Evolutionary conservation across 1,139 yeast genomes (phyloP).

Genomic region (Kurtzmaniella quercitrusa): DNA sequence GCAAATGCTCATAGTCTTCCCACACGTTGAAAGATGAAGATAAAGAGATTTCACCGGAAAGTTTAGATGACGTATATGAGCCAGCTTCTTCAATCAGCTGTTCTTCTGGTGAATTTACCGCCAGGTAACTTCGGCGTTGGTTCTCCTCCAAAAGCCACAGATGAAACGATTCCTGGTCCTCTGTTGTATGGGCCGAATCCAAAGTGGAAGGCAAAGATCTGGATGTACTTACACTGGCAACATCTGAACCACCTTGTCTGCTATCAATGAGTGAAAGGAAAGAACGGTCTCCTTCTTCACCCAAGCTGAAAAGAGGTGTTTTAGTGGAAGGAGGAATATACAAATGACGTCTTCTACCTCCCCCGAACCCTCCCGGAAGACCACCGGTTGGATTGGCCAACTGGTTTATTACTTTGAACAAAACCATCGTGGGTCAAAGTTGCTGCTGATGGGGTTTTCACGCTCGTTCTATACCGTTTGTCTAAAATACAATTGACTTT

Average conservation of each 20-base stretch:
- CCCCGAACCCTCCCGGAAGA: conserved; percentile 24
- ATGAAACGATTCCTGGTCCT: conserved; percentile 50
- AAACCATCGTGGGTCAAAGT: too few relatives aligned
- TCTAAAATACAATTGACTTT: background rate
- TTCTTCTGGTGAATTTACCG: conserved; percentile 24
- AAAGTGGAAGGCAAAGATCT: conserved; percentile 65
- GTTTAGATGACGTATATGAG: conserved; percentile 13
- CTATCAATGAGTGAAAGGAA: conserved; percentile 47
- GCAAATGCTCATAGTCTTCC: conserved; percentile 39
- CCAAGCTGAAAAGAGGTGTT: conserved; percentile 62
- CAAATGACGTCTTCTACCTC: conserved; percentile 38
- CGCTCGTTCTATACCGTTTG: background rate
- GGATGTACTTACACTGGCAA: conserved; percentile 50
- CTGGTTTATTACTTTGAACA: conserved; percentile 37
- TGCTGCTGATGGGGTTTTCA: too few relatives aligned
- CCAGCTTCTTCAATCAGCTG: conserved; percentile 20
- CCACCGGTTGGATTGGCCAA: conserved; percentile 41
- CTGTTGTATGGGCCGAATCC: conserved; percentile 45
- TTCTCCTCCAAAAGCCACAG: conserved; percentile 68
- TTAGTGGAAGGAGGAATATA: conserved; percentile 73
- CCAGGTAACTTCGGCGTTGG: conserved; percentile 48
- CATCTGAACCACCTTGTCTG: conserved; percentile 43
- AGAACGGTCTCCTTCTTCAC: conserved; percentile 59
- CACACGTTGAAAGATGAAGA: conserved; percentile 17
- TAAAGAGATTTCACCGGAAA: conserved; percentile 27